Base-by-base conservation (phyloP, 345 rosid species). In the Syzygium oleosum region DNA sequence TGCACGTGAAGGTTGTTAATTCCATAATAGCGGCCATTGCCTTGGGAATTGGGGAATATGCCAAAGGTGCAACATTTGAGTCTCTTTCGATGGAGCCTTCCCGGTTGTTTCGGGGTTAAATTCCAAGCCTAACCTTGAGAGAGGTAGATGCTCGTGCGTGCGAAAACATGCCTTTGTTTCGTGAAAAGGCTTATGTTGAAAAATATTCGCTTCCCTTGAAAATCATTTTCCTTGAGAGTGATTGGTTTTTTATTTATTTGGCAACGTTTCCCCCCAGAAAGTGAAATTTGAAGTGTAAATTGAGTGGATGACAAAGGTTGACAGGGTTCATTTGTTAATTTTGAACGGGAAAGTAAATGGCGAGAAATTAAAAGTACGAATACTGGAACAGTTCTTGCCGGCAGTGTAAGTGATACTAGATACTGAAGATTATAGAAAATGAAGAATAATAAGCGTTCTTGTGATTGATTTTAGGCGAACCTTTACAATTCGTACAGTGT, bases 261-360 rank as follows among this genome's bases (percentile, higher is more conserved):
- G 6, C 6, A 13, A 9, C 6, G 73, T n/a, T 61, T n/a, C 19
- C 13, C 0, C 0, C 1, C 17, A 1, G 6, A 1, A n/a, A 61
- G 4, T 4, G 14, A 27, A 27, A 29, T 61, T 4, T 6, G 7
- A n/a, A 61, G 31, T 5, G 34, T 13, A 14, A 9, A n/a, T 61
- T 2, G 2, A 61, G n/a, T n/a, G 8, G 4, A 61, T 61, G 73
- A 1, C 73, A 6, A 14, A n/a, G 15, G 38, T 12, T n/a, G 17
- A 6, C 3, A 27, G 29, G 31, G 0, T 59, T 25, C 0, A 27
- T 59, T 59, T 3, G 12, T 22, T 5, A 9, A 61, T n/a, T 13
- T 61, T 14, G 9, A n/a, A 61, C 6, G 14, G 19, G 19, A 61
- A n/a, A n/a, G 17, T 61, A n/a, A 61, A 27, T 25, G 6, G 27